Evolutionary conservation across 2,329 filamentous ascomycete species (phyloP), one percentile per base, ranked within the genome.

Genomic region (Fusarium sp.): DNA sequence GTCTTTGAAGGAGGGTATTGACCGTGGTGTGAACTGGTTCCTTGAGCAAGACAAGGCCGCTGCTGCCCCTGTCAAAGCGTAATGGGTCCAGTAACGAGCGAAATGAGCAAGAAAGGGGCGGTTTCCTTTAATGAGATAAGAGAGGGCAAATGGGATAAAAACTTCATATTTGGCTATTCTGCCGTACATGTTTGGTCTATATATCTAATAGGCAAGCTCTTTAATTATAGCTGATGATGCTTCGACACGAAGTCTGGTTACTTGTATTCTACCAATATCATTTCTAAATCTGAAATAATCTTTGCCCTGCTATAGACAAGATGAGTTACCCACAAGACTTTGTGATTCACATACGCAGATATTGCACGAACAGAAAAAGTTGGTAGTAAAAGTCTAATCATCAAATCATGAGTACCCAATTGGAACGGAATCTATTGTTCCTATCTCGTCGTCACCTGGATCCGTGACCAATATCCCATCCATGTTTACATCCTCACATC

Each of bases 1-100:
- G 54, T 82, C 83, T 43, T 80, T 94, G 60, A 85, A 89, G 66
- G 90, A 93, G 71, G 92, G 90, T 13, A 81, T 89, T 52, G 80
- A 80, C 68, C 81, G 83, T 58, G 82, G 85, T 12, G 86, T 89
- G 19, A 76, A 78, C 57, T 89, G 86, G 85, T 85, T 85, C 51
- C 65, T 87, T 56, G 85, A 86, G 65, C 82, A 87, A 74, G 83
- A 86, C 67, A 81, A 82, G 73, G 46, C 48, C 14, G 61, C 67
- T 31, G 58, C 63, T 26, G 51, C 67, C n/a, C 58, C 65, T 25
- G 44, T 48, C 54, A 77, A 76, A 64, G 72, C 73, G 31, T 76
- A 60, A 68, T 64, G 11, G 30, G 26, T 26, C 37, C 26, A 65
- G 21, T 30, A 44, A 60, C 18, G 41, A 51, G 51, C 19, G 30